Evolutionary conservation across 352 stramenopile genomes (phyloP).

Genomic region (Discostella stelligera): DNA sequence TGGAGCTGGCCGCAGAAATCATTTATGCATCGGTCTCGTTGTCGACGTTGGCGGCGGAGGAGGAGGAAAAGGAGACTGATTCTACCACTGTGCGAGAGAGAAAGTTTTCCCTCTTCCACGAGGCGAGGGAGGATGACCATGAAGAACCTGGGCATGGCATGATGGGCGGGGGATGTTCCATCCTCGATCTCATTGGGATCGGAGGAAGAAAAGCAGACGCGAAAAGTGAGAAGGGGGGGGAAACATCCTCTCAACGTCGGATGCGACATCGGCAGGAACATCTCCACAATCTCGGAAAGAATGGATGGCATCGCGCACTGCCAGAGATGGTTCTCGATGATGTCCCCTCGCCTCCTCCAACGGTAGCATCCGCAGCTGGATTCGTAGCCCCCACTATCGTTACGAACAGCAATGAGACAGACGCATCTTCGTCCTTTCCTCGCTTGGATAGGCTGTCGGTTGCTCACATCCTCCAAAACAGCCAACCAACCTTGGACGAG

Average conservation of each 20-base stretch:
- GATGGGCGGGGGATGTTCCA: neutral
- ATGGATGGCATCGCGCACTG: conserved; percentile 42
- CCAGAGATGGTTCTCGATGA: neutral
- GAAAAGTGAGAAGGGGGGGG: neutral
- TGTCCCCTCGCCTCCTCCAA: neutral
- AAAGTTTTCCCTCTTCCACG: neutral
- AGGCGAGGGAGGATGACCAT: neutral
- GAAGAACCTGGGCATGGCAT: neutral
- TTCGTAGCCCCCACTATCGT: neutral
- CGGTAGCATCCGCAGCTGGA: neutral
- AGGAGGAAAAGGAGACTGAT: neutral
- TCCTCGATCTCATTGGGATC: neutral
- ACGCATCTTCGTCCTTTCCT: neutral
- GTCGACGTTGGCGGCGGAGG: neutral
- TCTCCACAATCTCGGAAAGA: conserved; percentile 14
- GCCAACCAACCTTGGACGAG: conserved; percentile 22
- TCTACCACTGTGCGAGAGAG: neutral
- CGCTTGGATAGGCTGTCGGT: conserved; percentile 21
- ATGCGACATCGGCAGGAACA: conserved; percentile 1
- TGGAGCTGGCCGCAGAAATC: neutral
- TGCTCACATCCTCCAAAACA: conserved; percentile 21
- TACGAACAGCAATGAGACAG: neutral
- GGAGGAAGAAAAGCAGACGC: neutral
- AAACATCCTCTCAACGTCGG: neutral
- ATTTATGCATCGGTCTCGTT: neutral